Percentiles rank a stretch among this genome's conserved stretches.
phyloP scores from a whole-genome alignment of 805 yeast species.

The Myxozyma nipponensis region DNA sequence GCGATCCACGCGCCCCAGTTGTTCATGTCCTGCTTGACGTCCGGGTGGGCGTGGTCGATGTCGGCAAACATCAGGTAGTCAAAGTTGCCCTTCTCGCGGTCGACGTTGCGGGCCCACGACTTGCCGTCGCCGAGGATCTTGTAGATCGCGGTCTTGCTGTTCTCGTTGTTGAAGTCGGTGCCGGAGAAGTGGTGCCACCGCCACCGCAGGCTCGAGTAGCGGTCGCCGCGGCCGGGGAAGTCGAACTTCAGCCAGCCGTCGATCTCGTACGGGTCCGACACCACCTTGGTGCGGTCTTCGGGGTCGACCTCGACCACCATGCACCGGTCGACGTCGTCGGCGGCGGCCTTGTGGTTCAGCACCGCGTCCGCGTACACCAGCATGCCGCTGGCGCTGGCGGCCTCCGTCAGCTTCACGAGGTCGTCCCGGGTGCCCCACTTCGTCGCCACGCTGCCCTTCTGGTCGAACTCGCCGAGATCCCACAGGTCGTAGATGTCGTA shows the following conservation, averaged over 20 bases:
- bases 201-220: slow-evolving; percentile 23
- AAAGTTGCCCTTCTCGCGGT: slow-evolving; percentile 28
- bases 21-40: slow-evolving; percentile 20
- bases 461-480: slow-evolving; percentile 29
- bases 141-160: slow-evolving; percentile 22
- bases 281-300: slow-evolving; percentile 19
- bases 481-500: slow-evolving; percentile 27
- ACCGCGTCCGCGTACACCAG: slow-evolving; percentile 20
- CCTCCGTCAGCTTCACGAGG: slow-evolving; percentile 9
- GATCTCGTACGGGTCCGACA: slow-evolving; percentile 21
- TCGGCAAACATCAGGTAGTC: slow-evolving; percentile 29
- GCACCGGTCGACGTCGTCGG: slow-evolving; percentile 21
- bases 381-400: slow-evolving; percentile 7
- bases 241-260: slow-evolving; percentile 28
- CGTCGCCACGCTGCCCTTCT: slow-evolving; percentile 20
- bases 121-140: slow-evolving; percentile 22
- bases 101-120: slow-evolving; percentile 23
- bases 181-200: slow-evolving; percentile 28
- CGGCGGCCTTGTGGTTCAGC: slow-evolving; percentile 26
- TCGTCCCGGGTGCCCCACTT: slow-evolving; percentile 26
- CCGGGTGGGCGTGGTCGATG: slow-evolving; percentile 27
- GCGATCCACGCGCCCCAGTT: slow-evolving; percentile 26
- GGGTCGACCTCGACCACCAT: slow-evolving; percentile 21
- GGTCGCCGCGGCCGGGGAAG: slow-evolving; percentile 26
- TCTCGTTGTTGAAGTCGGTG: slow-evolving; percentile 24